A percentile compares a stretch with the other conserved stretches of the same genome.
These are phyloP conservation scores for Beauveria bassiana DNA, from an alignment of 2,329 filamentous ascomycete genomes.

Conservation along the genomic window DNA sequence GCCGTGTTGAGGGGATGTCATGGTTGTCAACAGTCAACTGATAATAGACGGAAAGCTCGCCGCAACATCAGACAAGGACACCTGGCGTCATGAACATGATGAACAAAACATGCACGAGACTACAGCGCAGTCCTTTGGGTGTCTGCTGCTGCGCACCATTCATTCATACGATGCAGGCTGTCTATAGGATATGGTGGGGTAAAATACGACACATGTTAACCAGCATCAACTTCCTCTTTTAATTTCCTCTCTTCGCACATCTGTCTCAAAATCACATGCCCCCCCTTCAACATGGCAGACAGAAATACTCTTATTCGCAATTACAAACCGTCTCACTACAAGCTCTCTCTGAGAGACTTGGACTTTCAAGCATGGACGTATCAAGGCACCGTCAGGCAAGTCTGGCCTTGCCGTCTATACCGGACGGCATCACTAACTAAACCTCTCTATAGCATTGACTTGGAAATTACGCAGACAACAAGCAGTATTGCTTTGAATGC, in stretches of 20 bases:
- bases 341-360: slow-evolving; percentile 4
- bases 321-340: slow-evolving; percentile 4
- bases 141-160: not conserved
- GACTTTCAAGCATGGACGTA: slow-evolving; percentile 8
- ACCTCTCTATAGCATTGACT: not conserved
- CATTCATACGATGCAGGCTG: not conserved
- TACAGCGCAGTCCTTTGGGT: not conserved
- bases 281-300: not conserved
- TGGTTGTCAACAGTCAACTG: no score
- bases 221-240: not conserved
- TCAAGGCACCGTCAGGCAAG: slow-evolving; percentile 9
- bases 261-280: not conserved
- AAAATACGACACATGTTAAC: not conserved
- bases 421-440: not conserved
- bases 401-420: not conserved
- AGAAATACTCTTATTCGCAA: not conserved
- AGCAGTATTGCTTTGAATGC: not conserved
- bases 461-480: not conserved
- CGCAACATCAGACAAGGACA: not conserved
- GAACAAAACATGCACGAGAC: no score
- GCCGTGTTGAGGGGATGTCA: no score
- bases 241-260: not conserved
- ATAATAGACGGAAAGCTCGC: no score
- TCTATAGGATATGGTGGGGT: not conserved
- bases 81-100: not conserved